Evolutionary conservation across 192 early-diverging fungal species (phyloP).

Genomic region (Umbelopsis sp.): DNA sequence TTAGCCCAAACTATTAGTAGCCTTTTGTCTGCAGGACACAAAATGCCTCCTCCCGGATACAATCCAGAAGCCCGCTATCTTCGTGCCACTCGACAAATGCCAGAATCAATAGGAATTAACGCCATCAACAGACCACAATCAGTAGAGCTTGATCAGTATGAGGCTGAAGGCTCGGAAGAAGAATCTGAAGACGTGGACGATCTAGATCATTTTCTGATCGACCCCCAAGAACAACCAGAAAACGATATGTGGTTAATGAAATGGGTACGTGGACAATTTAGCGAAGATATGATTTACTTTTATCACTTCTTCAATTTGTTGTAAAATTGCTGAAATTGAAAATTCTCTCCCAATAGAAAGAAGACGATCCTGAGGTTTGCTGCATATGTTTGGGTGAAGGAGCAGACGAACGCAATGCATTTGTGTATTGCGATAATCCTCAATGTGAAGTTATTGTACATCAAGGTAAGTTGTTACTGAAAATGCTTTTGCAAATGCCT

Average conservation of each 20-base stretch:
- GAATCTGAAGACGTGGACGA: neutral
- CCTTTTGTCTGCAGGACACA: neutral
- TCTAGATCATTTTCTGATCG: neutral
- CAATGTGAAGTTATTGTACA: slow-evolving; percentile 30
- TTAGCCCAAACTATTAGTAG: neutral
- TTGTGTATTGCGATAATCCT: slow-evolving; percentile 54
- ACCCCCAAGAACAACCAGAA: neutral
- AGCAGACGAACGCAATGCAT: slow-evolving; percentile 46
- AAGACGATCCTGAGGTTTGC: slow-evolving; percentile 54
- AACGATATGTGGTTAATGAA: neutral
- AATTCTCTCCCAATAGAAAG: slow-evolving; percentile 36
- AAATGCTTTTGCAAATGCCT: neutral
- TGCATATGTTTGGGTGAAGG: slow-evolving; percentile 52
- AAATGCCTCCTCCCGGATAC: neutral
- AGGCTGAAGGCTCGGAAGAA: neutral
- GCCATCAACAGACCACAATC: neutral
- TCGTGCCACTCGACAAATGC: neutral
- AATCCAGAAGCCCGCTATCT: neutral
- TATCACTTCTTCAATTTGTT: too few species aligned
- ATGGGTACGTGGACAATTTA: neutral
- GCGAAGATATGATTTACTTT: neutral
- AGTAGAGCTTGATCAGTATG: neutral
- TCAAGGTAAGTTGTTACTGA: neutral
- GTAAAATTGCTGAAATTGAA: too few species aligned
- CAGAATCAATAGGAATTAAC: neutral